These are phyloP conservation scores for Solanum peruvianum DNA, from an alignment of 257 asterid genomes.

Conservation along the genomic window DNA sequence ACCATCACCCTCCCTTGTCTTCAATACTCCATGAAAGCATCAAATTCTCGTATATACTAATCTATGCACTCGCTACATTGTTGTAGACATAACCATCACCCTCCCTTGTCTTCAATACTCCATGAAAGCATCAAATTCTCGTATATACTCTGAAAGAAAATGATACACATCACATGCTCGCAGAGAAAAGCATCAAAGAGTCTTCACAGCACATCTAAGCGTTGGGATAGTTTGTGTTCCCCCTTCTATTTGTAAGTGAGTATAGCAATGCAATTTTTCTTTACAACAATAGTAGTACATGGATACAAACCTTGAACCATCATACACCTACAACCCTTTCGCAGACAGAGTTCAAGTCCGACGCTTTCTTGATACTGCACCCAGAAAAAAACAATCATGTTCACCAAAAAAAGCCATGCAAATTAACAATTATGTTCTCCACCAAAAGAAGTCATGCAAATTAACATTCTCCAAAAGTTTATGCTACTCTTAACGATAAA, in stretches of 20 bases:
- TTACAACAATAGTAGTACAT: background rate
- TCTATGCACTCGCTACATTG: background rate
- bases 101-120: background rate
- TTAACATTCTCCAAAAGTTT: background rate
- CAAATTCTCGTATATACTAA: background rate
- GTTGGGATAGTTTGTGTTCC: background rate
- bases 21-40: background rate
- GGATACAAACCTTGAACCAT: background rate
- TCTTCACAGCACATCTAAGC: background rate
- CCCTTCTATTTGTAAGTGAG: background rate
- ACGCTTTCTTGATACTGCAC: slow-evolving; percentile 48
- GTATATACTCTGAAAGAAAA: background rate
- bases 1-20: background rate
- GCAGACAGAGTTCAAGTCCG: slow-evolving; percentile 41
- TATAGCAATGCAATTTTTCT: background rate
- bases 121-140: background rate
- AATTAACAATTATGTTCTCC: background rate
- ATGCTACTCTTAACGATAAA: background rate
- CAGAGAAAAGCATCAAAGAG: background rate
- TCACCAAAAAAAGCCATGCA: background rate
- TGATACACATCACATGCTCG: background rate
- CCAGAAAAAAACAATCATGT: background rate
- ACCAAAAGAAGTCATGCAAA: background rate
- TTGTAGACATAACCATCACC: background rate
- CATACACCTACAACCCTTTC: slow-evolving; percentile 39